Conservation (phyloP, 2,329 filamentous ascomycete species). For the Domatiomyces globalis region DNA sequence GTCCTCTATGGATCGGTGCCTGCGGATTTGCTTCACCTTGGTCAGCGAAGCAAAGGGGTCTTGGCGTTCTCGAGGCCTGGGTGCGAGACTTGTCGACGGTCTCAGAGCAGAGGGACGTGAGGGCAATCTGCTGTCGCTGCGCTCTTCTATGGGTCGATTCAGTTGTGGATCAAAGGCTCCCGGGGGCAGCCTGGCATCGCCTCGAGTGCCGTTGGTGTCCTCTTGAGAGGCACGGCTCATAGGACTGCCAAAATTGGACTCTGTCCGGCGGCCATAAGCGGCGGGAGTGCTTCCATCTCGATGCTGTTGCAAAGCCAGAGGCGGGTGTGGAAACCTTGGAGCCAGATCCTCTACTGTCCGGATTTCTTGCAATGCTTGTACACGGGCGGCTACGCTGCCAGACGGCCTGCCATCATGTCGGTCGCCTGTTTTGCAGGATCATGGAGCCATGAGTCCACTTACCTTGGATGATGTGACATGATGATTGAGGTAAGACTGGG, state of each 20-base stretch:
- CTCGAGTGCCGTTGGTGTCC: slow-evolving; percentile 5
- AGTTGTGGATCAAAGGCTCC: not conserved
- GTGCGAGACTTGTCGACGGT: not conserved
- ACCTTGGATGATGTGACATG: slow-evolving; percentile 1
- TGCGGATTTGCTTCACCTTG: slow-evolving; percentile 1
- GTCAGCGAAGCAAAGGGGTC: not conserved
- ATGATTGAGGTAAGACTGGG: not conserved
- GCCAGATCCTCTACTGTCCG: slow-evolving; percentile 4
- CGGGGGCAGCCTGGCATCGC: slow-evolving; percentile 3
- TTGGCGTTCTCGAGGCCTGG: not conserved
- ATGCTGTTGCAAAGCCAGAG: slow-evolving; percentile 3
- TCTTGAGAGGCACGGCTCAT: slow-evolving; percentile 3
- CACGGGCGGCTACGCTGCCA: slow-evolving; percentile 16
- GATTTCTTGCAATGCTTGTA: slow-evolving; percentile 15
- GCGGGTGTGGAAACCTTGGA: slow-evolving; percentile 3
- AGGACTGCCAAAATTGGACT: slow-evolving; percentile 4
- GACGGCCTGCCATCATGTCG: slow-evolving; percentile 4
- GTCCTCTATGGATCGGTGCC: slow-evolving; percentile 9
- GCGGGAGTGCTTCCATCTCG: not conserved
- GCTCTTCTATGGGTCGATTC: not conserved
- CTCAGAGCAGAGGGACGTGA: not conserved
- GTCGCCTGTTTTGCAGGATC: slow-evolving; percentile 2
- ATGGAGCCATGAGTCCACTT: not conserved
- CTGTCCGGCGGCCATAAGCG: slow-evolving; percentile 2
- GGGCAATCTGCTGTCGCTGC: not conserved